Percentiles rank a stretch among this genome's conserved stretches.
These are phyloP conservation scores for Globisporangium spiculum DNA, from an alignment of 352 stramenopile species.

Conservation along the genomic window DNA sequence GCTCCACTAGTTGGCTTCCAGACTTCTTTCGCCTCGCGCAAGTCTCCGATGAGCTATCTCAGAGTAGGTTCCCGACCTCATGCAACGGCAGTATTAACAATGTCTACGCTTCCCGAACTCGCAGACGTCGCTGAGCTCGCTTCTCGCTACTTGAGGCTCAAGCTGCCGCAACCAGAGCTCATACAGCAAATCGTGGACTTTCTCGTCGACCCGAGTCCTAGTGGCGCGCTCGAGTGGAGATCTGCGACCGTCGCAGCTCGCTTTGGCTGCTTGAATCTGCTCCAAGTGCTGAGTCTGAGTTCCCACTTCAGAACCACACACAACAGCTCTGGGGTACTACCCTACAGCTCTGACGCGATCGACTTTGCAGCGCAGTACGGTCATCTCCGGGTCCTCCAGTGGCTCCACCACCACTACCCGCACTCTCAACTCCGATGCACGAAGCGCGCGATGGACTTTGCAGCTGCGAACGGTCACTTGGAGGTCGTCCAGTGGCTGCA, in stretches of 20 bases:
- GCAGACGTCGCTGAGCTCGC: background rate
- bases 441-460: conserved; percentile 5
- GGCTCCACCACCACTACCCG: background rate
- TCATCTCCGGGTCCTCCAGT: conserved; percentile 1
- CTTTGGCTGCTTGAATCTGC: background rate
- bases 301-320: background rate
- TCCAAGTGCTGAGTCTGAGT: background rate
- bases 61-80: background rate
- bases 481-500: conserved; percentile 6
- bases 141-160: background rate
- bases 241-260: background rate
- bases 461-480: background rate
- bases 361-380: conserved; percentile 4
- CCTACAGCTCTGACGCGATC: background rate
- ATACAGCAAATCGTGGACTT: conserved; percentile 1
- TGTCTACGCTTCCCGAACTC: background rate
- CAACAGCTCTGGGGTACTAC: background rate
- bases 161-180: background rate
- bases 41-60: background rate
- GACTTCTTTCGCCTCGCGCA: background rate
- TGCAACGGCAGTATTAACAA: background rate
- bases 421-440: background rate
- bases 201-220: background rate
- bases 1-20: background rate
- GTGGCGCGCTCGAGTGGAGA: background rate